Conservation (phyloP, 495 filamentous ascomycete species). For the Podospora pseudocomata region DNA sequence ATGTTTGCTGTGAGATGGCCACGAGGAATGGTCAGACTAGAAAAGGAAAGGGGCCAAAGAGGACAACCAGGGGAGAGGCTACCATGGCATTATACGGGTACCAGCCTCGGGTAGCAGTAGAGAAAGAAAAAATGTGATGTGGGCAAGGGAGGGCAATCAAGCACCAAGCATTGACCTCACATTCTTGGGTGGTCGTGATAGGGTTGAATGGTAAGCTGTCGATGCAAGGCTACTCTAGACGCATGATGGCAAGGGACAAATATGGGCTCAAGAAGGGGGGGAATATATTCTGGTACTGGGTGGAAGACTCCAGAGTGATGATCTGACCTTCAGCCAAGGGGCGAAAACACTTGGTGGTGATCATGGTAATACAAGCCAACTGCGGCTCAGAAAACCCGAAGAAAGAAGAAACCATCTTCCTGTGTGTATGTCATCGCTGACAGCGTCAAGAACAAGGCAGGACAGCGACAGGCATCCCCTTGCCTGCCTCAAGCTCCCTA, state of each 20-base stretch:
- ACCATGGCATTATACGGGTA: slow-evolving; percentile 5
- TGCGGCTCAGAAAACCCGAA: background rate
- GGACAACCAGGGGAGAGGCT: slow-evolving; percentile 6
- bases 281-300: background rate
- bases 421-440: background rate
- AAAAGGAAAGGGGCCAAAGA: slow-evolving; percentile 5
- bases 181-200: slow-evolving; percentile 15
- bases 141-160: slow-evolving; percentile 7
- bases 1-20: slow-evolving; percentile 5
- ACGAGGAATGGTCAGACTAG: slow-evolving; percentile 10
- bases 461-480: background rate
- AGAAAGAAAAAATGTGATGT: background rate
- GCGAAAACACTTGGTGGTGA: slow-evolving; percentile 1
- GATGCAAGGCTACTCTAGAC: slow-evolving; percentile 5
- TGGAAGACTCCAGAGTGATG: background rate
- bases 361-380: background rate
- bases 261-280: background rate
- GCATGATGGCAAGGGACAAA: slow-evolving; percentile 12
- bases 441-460: too few relatives aligned
- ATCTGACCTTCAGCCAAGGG: background rate
- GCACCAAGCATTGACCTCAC: slow-evolving; percentile 19
- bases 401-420: background rate
- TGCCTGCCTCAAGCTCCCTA: background rate
- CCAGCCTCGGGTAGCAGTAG: background rate
- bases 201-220: slow-evolving; percentile 8